Base-by-base conservation (phyloP, 306 rosid genomes). In the Pterocarpus santalinus region DNA sequence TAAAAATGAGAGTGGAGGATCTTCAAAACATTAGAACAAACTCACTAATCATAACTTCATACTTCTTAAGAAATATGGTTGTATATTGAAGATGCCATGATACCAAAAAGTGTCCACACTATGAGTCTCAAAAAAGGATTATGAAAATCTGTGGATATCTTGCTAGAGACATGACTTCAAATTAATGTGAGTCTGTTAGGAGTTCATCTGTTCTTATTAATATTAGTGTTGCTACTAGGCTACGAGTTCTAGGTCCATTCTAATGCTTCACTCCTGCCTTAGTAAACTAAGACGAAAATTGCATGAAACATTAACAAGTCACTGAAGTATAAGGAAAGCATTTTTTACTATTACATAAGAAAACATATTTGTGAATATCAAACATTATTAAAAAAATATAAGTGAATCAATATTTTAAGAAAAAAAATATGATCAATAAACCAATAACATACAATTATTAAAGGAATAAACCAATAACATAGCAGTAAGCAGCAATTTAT, bases 1-100 rank as follows among this genome's bases (percentile, higher is more conserved):
- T 73, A 38, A 76, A 47, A 47, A 47, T 47, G 33, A 43, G 71
- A 22, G 28, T 44, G 80, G 62, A 75, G 56, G 71, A 65, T 43
- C 46, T 66, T 53, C 2, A 22, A 66, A 39, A 30, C 57, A 28
- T 65, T 7, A 52, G n/a, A 77, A 55, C 55, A 28, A 38, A 55
- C 81, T 55, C 56, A 14, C 41, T 55, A 39, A 77, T 52, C 69
- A 77, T 11, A 55, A 55, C 33, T 67, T 68, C 51, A 14, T 52
- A n/a, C 38, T 55, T 68, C 7, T 62, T 55, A 76, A 38, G 32
- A 38, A 43, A 43, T 43, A 6, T 5, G 47, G 47, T 8, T 5
- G 11, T 43, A 43, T 7, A 5, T 43, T 43, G 47, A 43, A 12
- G 41, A 66, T 33, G 41, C n/a, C 68, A 15, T 12, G 38, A 75